Evolutionary conservation across 441 rosid genomes (phyloP).

Genomic region (Erodium moschatum): DNA sequence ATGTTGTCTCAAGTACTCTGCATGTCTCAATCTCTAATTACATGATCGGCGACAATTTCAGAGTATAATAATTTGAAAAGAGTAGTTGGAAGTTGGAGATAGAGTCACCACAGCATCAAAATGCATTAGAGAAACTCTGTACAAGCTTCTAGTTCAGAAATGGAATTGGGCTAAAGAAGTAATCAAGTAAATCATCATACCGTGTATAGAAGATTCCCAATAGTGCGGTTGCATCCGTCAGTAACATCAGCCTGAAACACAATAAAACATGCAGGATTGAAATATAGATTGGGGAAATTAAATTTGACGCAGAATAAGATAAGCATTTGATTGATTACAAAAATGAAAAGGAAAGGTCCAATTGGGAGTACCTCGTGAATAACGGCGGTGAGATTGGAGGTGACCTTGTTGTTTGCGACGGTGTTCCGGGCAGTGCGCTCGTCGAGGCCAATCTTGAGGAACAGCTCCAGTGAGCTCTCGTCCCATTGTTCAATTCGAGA

Average conservation of each 20-base stretch:
- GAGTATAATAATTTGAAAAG: background rate
- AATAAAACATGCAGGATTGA: too few species aligned
- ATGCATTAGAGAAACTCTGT: background rate
- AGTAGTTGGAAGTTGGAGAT: background rate
- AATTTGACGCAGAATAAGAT: too few species aligned
- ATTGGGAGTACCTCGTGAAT: conserved; percentile 54
- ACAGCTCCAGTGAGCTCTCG: conserved; percentile 47
- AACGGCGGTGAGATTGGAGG: conserved; percentile 64
- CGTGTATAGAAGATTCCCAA: conserved; percentile 75
- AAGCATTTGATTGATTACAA: too few species aligned
- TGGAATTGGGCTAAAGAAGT: background rate
- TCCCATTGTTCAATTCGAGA: conserved; percentile 17
- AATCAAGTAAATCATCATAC: conserved; percentile 28
- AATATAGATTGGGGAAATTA: too few species aligned
- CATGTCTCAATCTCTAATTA: background rate
- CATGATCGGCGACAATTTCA: too few species aligned
- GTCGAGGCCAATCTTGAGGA: conserved; percentile 73
- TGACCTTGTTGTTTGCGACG: conserved; percentile 69
- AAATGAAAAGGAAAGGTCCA: too few species aligned
- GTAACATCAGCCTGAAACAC: conserved; percentile 58
- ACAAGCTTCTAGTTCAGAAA: background rate
- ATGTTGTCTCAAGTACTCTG: background rate
- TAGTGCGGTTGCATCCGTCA: conserved; percentile 63
- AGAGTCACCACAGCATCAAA: background rate
- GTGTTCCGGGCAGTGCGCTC: conserved; percentile 74